These are phyloP conservation scores for Boletus patriciae DNA, from an alignment of 768 basidiomycete species.

Conservation along the genomic window DNA sequence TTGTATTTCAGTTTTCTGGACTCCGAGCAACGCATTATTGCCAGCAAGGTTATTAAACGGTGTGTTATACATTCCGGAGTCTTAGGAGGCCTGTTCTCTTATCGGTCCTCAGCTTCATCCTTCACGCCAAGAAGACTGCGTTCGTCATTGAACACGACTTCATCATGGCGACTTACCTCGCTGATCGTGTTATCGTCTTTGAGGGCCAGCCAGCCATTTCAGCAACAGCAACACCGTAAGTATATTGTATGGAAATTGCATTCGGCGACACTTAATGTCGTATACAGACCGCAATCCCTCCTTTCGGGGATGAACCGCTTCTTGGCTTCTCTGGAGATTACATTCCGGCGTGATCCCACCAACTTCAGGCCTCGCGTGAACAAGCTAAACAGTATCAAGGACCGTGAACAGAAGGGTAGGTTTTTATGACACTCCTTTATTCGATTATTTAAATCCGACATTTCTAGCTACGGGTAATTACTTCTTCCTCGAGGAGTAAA, in stretches of 20 bases:
- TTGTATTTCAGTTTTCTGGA: conserved; percentile 74
- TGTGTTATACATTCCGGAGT: conserved; percentile 30
- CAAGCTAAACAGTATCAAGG: conserved; percentile 82
- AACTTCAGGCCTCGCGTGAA: conserved; percentile 90
- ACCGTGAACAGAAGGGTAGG: conserved; percentile 83
- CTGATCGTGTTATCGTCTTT: conserved; percentile 95
- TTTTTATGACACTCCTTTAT: conserved; percentile 4
- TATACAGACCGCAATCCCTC: conserved; percentile 81
- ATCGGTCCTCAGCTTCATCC: conserved; percentile 65
- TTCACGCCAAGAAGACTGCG: conserved; percentile 96
- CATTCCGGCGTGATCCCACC: conserved; percentile 96
- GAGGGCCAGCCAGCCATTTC: conserved; percentile 82
- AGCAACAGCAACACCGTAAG: conserved; percentile 90
- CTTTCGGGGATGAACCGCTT: conserved; percentile 98
- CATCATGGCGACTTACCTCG: conserved; percentile 99
- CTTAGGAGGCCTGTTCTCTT: background rate
- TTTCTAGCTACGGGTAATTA: conserved; percentile 74
- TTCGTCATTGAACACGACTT: conserved; percentile 99
- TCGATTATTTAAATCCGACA: conserved; percentile 6
- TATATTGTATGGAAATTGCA: conserved; percentile 12
- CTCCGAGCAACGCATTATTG: conserved; percentile 98
- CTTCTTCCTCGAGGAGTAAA: conserved; percentile 87
- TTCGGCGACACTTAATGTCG: background rate
- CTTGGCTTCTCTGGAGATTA: conserved; percentile 92
- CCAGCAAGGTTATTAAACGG: conserved; percentile 97